Evolutionary conservation across 2,329 filamentous ascomycete genomes (phyloP).

Genomic region (Cercospora sesami): DNA sequence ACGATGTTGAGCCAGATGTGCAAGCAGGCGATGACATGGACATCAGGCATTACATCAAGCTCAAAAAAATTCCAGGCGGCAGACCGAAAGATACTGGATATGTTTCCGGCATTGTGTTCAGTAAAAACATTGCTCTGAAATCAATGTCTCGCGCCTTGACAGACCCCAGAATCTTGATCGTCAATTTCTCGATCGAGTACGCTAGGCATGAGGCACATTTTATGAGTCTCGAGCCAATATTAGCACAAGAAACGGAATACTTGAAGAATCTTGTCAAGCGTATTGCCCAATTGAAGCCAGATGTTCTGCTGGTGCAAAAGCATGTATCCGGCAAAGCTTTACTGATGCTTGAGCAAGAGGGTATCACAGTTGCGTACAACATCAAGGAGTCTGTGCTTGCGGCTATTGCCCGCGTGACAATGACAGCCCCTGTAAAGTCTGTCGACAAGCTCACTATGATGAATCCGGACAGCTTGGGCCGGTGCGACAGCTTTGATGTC

Average conservation of each 20-base stretch:
- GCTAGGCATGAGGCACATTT: slow-evolving; percentile 91
- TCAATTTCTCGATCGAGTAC: slow-evolving; percentile 95
- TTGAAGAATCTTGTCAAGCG: slow-evolving; percentile 86
- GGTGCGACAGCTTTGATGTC: slow-evolving; percentile 85
- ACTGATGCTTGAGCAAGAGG: slow-evolving; percentile 81
- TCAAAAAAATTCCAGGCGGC: slow-evolving; percentile 93
- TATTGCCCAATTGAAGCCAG: slow-evolving; percentile 81
- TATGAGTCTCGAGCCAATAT: slow-evolving; percentile 96
- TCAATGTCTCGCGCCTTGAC: slow-evolving; percentile 87
- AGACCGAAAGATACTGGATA: slow-evolving; percentile 91
- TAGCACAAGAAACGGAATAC: slow-evolving; percentile 94
- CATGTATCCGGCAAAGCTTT: slow-evolving; percentile 89
- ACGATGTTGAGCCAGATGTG: slow-evolving; percentile 92
- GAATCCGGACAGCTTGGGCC: slow-evolving; percentile 71
- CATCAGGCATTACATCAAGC: slow-evolving; percentile 92
- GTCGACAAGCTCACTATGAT: slow-evolving; percentile 82
- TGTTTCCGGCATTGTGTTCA: slow-evolving; percentile 93
- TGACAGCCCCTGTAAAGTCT: slow-evolving; percentile 89
- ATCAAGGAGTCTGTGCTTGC: slow-evolving; percentile 95
- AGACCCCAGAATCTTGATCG: slow-evolving; percentile 83
- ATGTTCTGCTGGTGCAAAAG: slow-evolving; percentile 86
- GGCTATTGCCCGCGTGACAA: slow-evolving; percentile 87
- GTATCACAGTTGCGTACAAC: slow-evolving; percentile 92
- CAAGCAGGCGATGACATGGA: slow-evolving; percentile 92
- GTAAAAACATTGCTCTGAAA: slow-evolving; percentile 93